Evolutionary conservation across 2,329 filamentous ascomycete genomes (phyloP), one percentile per base, ranked within the genome.

Genomic region (Fusarium falciforme): DNA sequence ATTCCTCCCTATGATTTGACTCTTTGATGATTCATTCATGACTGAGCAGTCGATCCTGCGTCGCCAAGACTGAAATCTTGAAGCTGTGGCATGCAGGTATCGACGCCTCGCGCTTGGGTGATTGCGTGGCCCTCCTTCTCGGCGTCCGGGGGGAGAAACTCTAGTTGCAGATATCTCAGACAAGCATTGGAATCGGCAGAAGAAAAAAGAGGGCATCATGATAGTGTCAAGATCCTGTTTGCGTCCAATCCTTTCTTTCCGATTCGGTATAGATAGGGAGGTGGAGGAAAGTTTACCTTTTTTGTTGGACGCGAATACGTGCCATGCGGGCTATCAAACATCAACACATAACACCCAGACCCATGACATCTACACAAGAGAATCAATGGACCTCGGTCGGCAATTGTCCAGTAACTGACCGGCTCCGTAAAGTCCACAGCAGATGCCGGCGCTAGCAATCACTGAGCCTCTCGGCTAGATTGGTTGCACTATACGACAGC

Each of bases 121-220:
- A 70, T 74, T 74, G 72, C 72, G 72, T 36, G 72, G 72, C 72
- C 72, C 66, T 70, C 71, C 65, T 47, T 44, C 27, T n/a, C 25
- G n/a, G 29, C 36, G 20, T 8, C 33, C n/a, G 58, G 22, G n/a
- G 16, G 11, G 7, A 22, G 36, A 29, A 33, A 17, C 14, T 17
- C 59, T n/a, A 61, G 47, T 52, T 31, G 47, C 27, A 20, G 27
- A 52, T n/a, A 52, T 52, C 47, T 52, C 47, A 52, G 11, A 52
- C 47, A 20, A 52, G 47, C 20, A 31, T 5, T 20, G 27, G 27
- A 29, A 20, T 52, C 47, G 17, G 17, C 17, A 49, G 25, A 29
- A 22, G 25, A 44, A 38, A 44, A 38, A 44, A 44, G 10, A 42
- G 12, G 27, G 10, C 47, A 20, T 29, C 17, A n/a, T 52, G 47